phyloP scores from a whole-genome alignment of 495 filamentous ascomycete species.

The Pyrenula aspistea region DNA sequence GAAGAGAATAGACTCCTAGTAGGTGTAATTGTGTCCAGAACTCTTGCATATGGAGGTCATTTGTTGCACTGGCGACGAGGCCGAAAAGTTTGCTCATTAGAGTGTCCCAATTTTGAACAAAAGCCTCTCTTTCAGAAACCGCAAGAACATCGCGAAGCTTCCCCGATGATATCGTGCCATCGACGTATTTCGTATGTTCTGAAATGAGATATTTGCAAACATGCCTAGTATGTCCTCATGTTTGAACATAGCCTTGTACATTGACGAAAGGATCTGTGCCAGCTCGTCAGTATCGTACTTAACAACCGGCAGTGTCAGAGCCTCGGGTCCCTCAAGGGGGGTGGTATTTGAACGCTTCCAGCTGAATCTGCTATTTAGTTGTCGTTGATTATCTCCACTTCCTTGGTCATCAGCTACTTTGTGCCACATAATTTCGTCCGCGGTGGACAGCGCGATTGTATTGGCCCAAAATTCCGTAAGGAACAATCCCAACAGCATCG shows the following conservation, averaged over 20 bases:
- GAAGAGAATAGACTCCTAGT: constrained; percentile 13
- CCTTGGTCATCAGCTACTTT: background rate
- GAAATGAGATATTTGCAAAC: background rate
- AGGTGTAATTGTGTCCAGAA: constrained; percentile 14
- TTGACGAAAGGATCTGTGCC: constrained; percentile 18
- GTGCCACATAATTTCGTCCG: constrained; percentile 11
- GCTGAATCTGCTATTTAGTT: constrained; percentile 3
- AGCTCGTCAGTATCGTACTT: constrained; percentile 14
- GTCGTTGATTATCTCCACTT: constrained; percentile 1
- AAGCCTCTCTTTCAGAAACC: constrained; percentile 11
- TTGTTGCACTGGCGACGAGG: background rate
- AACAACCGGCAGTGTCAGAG: constrained; percentile 8
- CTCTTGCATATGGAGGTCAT: constrained; percentile 9
- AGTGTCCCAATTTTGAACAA: constrained; percentile 17
- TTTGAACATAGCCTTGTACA: constrained; percentile 31
- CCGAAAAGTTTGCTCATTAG: constrained; percentile 10
- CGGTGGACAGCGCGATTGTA: constrained; percentile 17
- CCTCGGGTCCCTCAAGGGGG: background rate
- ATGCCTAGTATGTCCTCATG: constrained; percentile 16
- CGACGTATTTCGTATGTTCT: background rate
- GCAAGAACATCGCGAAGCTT: constrained; percentile 23
- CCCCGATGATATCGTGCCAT: constrained; percentile 23
- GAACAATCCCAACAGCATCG: constrained; percentile 31
- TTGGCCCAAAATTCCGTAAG: constrained; percentile 40
- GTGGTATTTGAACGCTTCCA: constrained; percentile 2